These are phyloP conservation scores for Volutella citrinella DNA, from an alignment of 2,329 filamentous ascomycete species.

Conservation along the genomic window DNA sequence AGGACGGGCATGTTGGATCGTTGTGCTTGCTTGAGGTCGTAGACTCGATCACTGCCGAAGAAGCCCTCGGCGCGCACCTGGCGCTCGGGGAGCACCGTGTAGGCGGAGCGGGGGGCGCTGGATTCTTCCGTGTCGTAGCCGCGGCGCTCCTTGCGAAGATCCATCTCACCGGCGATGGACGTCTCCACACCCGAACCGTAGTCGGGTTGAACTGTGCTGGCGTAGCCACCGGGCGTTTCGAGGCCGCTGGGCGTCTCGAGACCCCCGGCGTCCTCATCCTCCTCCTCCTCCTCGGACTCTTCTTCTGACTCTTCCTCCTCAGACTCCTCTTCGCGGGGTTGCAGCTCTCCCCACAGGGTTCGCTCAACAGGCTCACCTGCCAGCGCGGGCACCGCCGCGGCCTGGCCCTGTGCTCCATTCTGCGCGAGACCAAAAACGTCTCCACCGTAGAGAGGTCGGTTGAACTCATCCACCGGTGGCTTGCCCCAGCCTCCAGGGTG, in stretches of 20 bases:
- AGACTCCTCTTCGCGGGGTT: conserved; percentile 71
- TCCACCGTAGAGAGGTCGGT: conserved; percentile 85
- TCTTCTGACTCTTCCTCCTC: conserved; percentile 75
- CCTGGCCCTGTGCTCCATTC: conserved; percentile 35
- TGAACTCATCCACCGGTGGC: conserved; percentile 90
- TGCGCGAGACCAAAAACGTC: conserved; percentile 81
- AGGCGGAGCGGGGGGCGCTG: conserved; percentile 73
- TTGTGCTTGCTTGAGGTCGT: conserved; percentile 66
- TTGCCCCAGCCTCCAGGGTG: conserved; percentile 95
- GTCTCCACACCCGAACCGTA: conserved; percentile 68
- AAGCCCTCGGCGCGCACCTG: conserved; percentile 85
- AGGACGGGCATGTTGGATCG: conserved; percentile 66
- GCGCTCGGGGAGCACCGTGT: conserved; percentile 86
- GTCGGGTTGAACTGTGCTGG: conserved; percentile 78
- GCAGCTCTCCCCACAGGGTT: conserved; percentile 87
- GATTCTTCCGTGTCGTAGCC: conserved; percentile 86
- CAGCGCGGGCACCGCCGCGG: conserved; percentile 29
- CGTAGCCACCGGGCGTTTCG: conserved; percentile 78
- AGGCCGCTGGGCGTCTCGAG: conserved; percentile 72
- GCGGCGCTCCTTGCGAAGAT: conserved; percentile 77
- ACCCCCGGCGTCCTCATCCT: conserved; percentile 60
- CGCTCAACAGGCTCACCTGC: conserved; percentile 80
- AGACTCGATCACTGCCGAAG: conserved; percentile 92
- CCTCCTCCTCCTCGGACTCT: conserved; percentile 64
- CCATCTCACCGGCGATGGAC: conserved; percentile 81